Evolutionary conservation across 306 rosid species (phyloP).

Genomic region (Vigna radiata): DNA sequence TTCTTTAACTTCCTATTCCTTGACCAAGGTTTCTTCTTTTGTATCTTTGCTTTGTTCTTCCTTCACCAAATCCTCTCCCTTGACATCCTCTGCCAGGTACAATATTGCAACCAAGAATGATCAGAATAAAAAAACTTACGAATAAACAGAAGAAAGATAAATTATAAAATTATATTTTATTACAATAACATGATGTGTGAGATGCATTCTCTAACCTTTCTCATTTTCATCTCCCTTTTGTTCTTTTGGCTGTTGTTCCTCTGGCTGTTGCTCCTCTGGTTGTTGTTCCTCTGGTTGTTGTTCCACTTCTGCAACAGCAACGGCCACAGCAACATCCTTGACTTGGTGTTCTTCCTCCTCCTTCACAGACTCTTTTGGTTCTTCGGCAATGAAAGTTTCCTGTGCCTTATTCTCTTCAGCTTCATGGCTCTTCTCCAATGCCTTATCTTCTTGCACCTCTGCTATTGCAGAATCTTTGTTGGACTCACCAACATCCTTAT

Average conservation of each 20-base stretch:
- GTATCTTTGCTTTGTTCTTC: conserved; percentile 13
- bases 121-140: too few relatives aligned
- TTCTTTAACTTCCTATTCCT: conserved; percentile 33
- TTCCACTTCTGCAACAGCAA: not conserved
- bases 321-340: conserved; percentile 2
- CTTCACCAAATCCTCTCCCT: conserved; percentile 37
- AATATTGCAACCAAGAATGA: not conserved
- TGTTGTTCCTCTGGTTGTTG: not conserved
- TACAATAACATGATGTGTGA: too few relatives aligned
- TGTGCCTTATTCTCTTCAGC: not conserved
- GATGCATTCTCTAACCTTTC: conserved; percentile 38
- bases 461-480: not conserved
- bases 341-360: not conserved
- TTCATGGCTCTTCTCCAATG: conserved; percentile 12
- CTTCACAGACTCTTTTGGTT: not conserved
- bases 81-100: conserved; percentile 40
- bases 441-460: conserved; percentile 13
- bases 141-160: too few relatives aligned
- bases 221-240: conserved; percentile 18
- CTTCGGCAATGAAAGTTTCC: not conserved
- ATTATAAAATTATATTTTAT: too few relatives aligned
- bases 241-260: not conserved
- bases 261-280: not conserved
- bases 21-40: not conserved
- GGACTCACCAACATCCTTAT: not conserved